Evolutionary conservation across 148 eudicot genomes (phyloP).

Genomic region (Salicornia ramosissima): DNA sequence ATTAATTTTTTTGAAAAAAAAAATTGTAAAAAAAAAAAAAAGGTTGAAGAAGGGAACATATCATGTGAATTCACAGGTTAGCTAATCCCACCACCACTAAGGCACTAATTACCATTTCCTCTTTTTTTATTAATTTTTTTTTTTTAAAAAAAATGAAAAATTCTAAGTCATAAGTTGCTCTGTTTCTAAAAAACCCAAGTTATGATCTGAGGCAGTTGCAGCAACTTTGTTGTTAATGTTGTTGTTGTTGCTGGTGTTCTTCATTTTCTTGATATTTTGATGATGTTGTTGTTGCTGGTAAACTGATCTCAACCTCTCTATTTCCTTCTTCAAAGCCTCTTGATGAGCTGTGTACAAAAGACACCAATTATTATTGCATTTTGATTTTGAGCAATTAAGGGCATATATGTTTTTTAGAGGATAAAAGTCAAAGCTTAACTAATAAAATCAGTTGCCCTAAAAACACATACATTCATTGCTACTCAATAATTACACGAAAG

Average conservation of each 20-base stretch:
- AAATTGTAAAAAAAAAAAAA: constrained; percentile 6
- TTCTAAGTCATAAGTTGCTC: constrained; percentile 37
- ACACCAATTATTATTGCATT: background rate
- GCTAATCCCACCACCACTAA: constrained; percentile 25
- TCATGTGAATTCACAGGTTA: constrained; percentile 41
- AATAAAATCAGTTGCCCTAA: constrained; percentile 25
- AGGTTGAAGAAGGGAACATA: constrained; percentile 31
- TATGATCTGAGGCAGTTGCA: constrained; percentile 23
- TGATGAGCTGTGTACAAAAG: constrained; percentile 63
- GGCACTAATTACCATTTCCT: background rate
- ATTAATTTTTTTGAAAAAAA: background rate
- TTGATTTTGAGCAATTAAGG: background rate
- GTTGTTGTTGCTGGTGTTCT: constrained; percentile 15
- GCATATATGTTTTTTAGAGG: background rate
- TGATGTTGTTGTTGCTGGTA: constrained; percentile 57
- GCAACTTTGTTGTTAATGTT: background rate
- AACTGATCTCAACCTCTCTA: constrained; percentile 73
- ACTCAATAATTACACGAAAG: constrained; percentile 6
- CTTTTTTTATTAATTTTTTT: background rate
- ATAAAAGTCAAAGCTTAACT: no score
- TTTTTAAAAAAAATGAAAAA: background rate
- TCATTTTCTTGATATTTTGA: constrained; percentile 37
- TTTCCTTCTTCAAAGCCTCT: constrained; percentile 87
- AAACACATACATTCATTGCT: constrained; percentile 27
- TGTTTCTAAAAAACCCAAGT: constrained; percentile 38